phyloP scores from a whole-genome alignment of 257 asterid species.

The Solanum boliviense region DNA sequence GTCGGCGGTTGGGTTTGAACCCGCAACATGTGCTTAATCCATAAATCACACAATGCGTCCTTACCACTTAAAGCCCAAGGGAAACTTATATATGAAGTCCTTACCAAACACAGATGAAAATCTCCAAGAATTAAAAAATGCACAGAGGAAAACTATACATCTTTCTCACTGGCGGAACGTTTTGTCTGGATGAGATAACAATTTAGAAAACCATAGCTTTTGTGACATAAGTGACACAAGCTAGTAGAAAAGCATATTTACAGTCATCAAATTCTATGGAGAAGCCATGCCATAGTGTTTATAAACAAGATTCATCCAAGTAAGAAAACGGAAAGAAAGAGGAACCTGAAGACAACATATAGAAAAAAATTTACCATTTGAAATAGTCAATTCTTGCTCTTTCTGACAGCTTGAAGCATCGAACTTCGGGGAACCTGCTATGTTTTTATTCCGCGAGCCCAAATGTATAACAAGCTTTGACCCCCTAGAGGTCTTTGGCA shows the following conservation, averaged over 20 bases:
- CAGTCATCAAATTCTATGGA: neutral
- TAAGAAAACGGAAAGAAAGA: neutral
- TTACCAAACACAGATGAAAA: neutral
- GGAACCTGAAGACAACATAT: neutral
- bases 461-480: constrained; percentile 89
- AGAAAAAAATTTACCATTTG: constrained; percentile 38
- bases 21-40: neutral
- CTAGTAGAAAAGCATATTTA: neutral
- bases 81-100: neutral
- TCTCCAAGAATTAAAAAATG: neutral
- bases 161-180: neutral
- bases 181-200: neutral
- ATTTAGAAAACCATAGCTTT: neutral
- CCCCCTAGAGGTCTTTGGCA: constrained; percentile 45
- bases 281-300: neutral
- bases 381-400: constrained; percentile 41
- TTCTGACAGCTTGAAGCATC: constrained; percentile 50
- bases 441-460: constrained; percentile 60
- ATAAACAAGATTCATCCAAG: neutral
- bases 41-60: neutral
- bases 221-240: neutral
- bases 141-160: neutral
- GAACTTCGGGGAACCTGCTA: constrained; percentile 40
- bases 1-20: neutral
- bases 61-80: neutral